These are phyloP conservation scores for Saprolegnia diclina DNA, from an alignment of 352 stramenopile species.

Conservation along the genomic window DNA sequence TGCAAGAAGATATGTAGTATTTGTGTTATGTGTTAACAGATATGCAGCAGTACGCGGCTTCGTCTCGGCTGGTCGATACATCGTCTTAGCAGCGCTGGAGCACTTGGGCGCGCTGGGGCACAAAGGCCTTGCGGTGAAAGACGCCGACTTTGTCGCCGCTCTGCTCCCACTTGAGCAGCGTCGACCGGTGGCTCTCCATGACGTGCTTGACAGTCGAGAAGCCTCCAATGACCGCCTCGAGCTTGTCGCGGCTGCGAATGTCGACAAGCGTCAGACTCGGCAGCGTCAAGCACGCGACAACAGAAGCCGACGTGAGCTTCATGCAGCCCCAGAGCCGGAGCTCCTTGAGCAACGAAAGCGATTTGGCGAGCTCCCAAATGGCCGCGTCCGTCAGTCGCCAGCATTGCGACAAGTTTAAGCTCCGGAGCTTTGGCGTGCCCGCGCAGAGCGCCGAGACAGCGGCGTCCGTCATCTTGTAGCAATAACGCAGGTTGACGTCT, in stretches of 20 bases:
- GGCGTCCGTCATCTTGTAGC: slow-evolving; percentile 78
- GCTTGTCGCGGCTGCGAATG: slow-evolving; percentile 68
- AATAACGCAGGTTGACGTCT: slow-evolving; percentile 78
- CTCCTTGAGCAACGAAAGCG: slow-evolving; percentile 54
- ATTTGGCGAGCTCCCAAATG: slow-evolving; percentile 51
- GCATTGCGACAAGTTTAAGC: slow-evolving; percentile 81
- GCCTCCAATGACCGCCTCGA: slow-evolving; percentile 71
- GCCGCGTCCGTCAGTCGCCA: slow-evolving; percentile 65
- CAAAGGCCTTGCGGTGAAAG: slow-evolving; percentile 47
- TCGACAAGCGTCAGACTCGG: slow-evolving; percentile 62
- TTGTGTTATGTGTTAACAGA: no score
- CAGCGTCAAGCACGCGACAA: slow-evolving; percentile 62
- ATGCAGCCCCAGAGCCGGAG: slow-evolving; percentile 76
- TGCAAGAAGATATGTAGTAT: no score
- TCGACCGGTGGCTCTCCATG: slow-evolving; percentile 65
- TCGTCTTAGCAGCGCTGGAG: background rate
- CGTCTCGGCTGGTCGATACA: no score
- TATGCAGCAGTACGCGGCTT: no score
- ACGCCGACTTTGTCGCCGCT: slow-evolving; percentile 52
- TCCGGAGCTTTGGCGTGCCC: slow-evolving; percentile 38
- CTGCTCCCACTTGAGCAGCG: slow-evolving; percentile 65
- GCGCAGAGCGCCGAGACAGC: slow-evolving; percentile 52
- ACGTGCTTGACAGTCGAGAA: slow-evolving; percentile 69
- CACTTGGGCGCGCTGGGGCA: background rate
- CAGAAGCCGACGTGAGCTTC: slow-evolving; percentile 67